Base-by-base conservation (phyloP, 2,329 filamentous ascomycete species). In the Chaetomium olivaceum region DNA sequence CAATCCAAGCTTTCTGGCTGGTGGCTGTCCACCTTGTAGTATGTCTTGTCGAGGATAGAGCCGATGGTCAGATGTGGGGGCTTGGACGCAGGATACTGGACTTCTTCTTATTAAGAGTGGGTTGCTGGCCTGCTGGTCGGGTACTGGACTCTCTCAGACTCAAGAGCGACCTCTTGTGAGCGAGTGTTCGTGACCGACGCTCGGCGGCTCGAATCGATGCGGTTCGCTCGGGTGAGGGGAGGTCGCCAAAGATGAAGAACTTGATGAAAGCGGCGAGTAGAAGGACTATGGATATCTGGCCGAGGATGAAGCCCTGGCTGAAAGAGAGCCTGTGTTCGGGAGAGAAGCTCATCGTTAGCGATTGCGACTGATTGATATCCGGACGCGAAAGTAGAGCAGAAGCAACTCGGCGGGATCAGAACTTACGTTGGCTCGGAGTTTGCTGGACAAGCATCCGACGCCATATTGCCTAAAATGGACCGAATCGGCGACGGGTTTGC, bases 201-300 rank as follows among this genome's bases (percentile, higher is more conserved):
- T 92, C 89, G 12, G 89, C 89, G 65, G 91, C 91, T 70, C 91
- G 87, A 52, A 90, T 81, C 8, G 91, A 84, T 14, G 92, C 91
- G 23, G 90, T 91, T 62, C 90, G 88, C 69, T 96, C 93, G 67
- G 92, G 85, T 1, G 91, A 92, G 0, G 93, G 92, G 5, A 92
- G 88, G 75, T 98, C 95, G 72, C 95, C 95, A 76, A 99, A 98
- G 75, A 99, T 98, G 85, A 99, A 99, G 86, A 97, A 99, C 77
- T 97, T 97, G 79, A 99, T 98, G 80, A 99, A 98, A 71, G 91
- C 92, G 70, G 93, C 93, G 68, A 99, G 87, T 48, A 99, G 84
- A 27, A 98, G 81, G 16, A 97, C 91, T 55, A 99, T 91, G 1
- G 93, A 96, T 60, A 99, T 84, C 78, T 99, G 95, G 58, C 95